phyloP scores from a whole-genome alignment of 129 eudicot genomes.

The Kitagawia praeruptora region DNA sequence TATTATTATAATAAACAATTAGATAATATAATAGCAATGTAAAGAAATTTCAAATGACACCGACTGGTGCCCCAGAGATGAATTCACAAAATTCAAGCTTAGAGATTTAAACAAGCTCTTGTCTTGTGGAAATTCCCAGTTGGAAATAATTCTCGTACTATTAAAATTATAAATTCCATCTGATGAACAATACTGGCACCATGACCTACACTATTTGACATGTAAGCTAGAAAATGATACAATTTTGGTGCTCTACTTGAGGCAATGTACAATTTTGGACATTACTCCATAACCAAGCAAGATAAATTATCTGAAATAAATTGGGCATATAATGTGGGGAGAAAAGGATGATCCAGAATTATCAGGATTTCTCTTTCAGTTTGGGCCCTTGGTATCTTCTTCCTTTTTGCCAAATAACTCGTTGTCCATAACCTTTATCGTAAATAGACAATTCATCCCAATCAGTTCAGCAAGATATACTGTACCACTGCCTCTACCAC shows the following conservation, averaged over 20 bases:
- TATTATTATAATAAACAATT: background rate
- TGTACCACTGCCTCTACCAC: conserved; percentile 92
- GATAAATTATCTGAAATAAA: conserved; percentile 85
- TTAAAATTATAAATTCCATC: background rate
- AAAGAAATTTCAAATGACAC: background rate
- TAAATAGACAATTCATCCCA: conserved; percentile 68
- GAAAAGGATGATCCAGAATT: conserved; percentile 94
- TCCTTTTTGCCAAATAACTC: conserved; percentile 81
- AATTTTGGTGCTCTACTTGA: background rate
- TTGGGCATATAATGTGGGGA: conserved; percentile 89
- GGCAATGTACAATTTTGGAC: too few species aligned
- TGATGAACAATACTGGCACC: background rate
- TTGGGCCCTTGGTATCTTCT: conserved; percentile 86
- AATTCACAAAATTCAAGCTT: background rate
- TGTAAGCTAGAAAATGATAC: background rate
- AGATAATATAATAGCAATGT: background rate
- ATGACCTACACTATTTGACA: background rate
- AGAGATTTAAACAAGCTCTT: background rate
- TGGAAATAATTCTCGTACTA: background rate
- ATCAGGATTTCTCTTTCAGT: conserved; percentile 89
- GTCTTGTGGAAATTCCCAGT: background rate
- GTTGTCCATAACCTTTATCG: conserved; percentile 94
- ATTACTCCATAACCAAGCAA: conserved; percentile 94
- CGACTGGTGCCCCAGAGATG: background rate
- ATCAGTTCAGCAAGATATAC: too few species aligned